Base-by-base conservation (phyloP, 2,329 filamentous ascomycete species). In the Fusarium sp. region DNA sequence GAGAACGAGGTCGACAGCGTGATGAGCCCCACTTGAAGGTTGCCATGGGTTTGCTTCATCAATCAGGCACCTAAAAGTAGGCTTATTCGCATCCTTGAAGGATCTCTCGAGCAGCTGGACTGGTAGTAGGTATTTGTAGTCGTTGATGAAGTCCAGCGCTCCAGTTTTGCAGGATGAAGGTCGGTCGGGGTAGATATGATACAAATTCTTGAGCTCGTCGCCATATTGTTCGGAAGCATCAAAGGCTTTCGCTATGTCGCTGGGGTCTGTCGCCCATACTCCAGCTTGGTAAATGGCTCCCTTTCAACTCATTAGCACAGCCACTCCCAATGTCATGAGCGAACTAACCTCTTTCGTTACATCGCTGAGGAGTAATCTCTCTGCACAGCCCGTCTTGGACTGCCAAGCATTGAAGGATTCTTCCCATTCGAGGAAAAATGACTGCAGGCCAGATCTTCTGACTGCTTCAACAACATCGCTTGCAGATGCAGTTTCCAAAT, bases 11-110 rank as follows among this genome's bases (percentile, higher is more conserved):
- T 87, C 85, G 5, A 87, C 83, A 0, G 83, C 85, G 65, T 87
- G 85, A 44, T 87, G 85, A 5, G 85, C 79, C 0, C 85, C 80
- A 14, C 81, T 84, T 0, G 85, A 86, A 1, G 81, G 60, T 56
- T 87, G 85, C 83, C 83, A 87, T 10, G 85, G 85, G 41, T 87
- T 87, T 1, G 79, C 54, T 60, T 87, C 82, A 44, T 87, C 85
- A 3, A 87, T 70, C 1, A 85, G 70, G 42, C 84, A 87, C 38
- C 79, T 79, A 66, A 82, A 86, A 3, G 80, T 81, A 83, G 12
- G 80, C 77, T 14, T 63, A 52, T 36, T 79, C 81, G 15, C 77
- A 74, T 38, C 54, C 33, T 28, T 70, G 48, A 20, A 69, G 28
- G 9, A 78, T 56, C 18, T 65, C 35, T 54, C 36, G 0, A 70